Conservation (phyloP, 129 eudicot species). For the Flaveria linearis region DNA sequence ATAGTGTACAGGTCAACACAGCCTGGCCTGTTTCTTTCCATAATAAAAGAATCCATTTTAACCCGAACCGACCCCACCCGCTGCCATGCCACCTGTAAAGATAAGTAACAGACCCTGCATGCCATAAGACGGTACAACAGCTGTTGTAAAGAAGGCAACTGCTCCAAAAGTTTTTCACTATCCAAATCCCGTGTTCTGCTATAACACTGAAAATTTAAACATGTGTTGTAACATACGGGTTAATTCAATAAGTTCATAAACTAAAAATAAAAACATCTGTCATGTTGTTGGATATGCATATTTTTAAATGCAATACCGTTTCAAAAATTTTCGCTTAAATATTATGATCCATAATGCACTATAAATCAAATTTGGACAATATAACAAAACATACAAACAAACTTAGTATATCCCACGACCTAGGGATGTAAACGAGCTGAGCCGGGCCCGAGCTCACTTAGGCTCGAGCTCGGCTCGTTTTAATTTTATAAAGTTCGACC, state of each 20-base stretch:
- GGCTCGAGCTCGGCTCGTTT: too few species aligned
- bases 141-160: slow-evolving; percentile 90
- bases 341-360: not conserved
- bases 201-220: slow-evolving; percentile 56
- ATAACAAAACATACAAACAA: not conserved
- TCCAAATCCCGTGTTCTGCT: slow-evolving; percentile 84
- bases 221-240: not conserved
- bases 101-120: slow-evolving; percentile 61
- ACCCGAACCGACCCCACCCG: not conserved
- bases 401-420: too few species aligned
- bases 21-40: not conserved
- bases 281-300: not conserved
- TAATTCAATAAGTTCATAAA: not conserved
- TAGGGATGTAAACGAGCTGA: too few species aligned
- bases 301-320: not conserved
- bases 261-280: not conserved
- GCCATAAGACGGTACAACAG: slow-evolving; percentile 84
- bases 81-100: slow-evolving; percentile 9
- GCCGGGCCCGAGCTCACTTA: too few species aligned
- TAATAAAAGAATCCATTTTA: not conserved
- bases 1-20: not conserved
- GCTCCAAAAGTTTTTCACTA: slow-evolving; percentile 76
- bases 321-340: not conserved
- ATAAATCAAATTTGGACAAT: not conserved
- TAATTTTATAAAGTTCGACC: too few species aligned